Percentiles rank a stretch among this genome's conserved stretches.
Conservation (phyloP, 1,139 yeast species). For the Saccharomycopsis hybrid region DNA sequence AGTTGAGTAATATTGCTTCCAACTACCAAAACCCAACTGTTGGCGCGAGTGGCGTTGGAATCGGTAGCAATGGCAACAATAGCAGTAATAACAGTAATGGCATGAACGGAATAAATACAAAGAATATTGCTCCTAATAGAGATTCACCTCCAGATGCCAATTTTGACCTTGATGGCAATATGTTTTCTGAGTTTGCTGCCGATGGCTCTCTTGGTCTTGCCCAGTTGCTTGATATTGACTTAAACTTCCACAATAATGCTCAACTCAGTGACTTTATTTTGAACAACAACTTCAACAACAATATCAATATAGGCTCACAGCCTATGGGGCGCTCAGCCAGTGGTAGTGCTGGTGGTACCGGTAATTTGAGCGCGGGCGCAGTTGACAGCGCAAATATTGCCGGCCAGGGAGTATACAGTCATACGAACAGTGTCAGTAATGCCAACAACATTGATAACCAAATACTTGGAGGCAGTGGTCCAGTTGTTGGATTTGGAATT, state of each 20-base stretch:
- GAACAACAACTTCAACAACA: too few species aligned
- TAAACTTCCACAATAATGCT: conserved; percentile 16
- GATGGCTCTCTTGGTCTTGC: conserved; percentile 65
- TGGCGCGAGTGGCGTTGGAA: not conserved
- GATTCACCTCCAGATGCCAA: conserved; percentile 7
- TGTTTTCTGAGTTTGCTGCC: conserved; percentile 53
- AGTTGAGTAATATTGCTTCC: not conserved
- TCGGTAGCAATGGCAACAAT: not conserved
- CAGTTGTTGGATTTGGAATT: too few species aligned
- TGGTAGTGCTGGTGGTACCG: too few species aligned
- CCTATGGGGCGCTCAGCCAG: too few species aligned
- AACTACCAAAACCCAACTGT: not conserved
- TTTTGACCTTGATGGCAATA: conserved; percentile 28
- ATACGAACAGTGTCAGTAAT: too few species aligned
- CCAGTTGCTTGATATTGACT: conserved; percentile 42
- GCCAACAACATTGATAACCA: too few species aligned
- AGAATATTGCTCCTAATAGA: not conserved
- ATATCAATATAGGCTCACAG: too few species aligned
- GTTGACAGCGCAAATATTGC: too few species aligned
- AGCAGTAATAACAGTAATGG: not conserved
- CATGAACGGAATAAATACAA: not conserved
- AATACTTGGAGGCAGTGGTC: too few species aligned
- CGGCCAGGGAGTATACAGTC: too few species aligned
- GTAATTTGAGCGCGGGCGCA: too few species aligned
- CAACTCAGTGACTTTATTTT: not conserved